Evolutionary conservation across 106 monocot genomes (phyloP).

Genomic region (Acorus gramineus): DNA sequence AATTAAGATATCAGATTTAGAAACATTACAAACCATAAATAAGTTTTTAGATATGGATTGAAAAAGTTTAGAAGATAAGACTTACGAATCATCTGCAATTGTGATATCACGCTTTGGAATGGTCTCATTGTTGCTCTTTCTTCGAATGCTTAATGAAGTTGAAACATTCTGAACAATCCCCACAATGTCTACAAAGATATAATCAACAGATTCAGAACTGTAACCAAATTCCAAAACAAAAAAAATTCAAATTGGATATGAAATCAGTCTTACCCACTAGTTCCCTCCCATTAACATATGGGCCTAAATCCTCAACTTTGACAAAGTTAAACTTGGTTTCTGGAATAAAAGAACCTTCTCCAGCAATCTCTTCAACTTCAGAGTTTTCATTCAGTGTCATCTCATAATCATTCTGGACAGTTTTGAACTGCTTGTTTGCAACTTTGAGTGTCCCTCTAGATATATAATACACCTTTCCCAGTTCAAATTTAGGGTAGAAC

Average conservation of each 20-base stretch:
- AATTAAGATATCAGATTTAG: too few relatives aligned
- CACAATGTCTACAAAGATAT: conserved; percentile 46
- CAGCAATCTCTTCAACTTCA: conserved; percentile 73
- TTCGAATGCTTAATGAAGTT: conserved; percentile 62
- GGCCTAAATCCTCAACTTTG: conserved; percentile 69
- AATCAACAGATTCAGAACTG: background rate
- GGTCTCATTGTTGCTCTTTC: conserved; percentile 86
- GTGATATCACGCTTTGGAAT: conserved; percentile 89
- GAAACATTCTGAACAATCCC: conserved; percentile 85
- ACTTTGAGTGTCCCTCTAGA: conserved; percentile 72
- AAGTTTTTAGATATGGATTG: background rate
- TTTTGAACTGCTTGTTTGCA: conserved; percentile 88
- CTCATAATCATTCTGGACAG: conserved; percentile 94
- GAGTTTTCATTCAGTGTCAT: conserved; percentile 92
- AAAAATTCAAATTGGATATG: background rate
- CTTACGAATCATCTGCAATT: conserved; percentile 93
- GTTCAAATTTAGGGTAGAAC: conserved; percentile 74
- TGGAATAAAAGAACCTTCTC: conserved; percentile 55
- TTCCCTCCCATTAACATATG: conserved; percentile 83
- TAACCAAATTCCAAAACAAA: background rate
- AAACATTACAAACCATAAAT: too few relatives aligned
- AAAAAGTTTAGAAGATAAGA: too few relatives aligned
- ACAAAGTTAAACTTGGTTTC: conserved; percentile 74
- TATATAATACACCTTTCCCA: conserved; percentile 89
- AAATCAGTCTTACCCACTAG: conserved; percentile 48